Conservation (phyloP, 176 grass and related monocot species). For the Zoysia pacifica region DNA sequence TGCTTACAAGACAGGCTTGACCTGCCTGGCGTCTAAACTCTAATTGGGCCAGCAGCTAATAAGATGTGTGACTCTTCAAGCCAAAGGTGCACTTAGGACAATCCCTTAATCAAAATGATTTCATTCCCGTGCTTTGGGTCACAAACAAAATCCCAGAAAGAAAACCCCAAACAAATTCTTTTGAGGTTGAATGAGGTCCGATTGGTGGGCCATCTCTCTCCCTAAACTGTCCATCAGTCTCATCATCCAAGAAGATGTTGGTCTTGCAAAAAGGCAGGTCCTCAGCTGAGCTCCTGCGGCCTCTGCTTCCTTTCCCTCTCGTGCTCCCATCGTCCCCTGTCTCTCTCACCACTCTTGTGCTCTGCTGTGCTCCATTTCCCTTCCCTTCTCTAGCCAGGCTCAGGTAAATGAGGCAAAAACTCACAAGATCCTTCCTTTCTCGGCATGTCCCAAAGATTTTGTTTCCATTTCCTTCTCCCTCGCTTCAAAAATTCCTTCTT, state of each 20-base stretch:
- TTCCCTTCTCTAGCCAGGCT: not conserved
- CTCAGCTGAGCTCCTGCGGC: not conserved
- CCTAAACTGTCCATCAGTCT: not conserved
- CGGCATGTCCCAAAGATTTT: constrained; percentile 37
- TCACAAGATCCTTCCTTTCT: constrained; percentile 50
- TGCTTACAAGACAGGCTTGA: constrained; percentile 31
- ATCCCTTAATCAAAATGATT: no score
- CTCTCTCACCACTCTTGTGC: constrained; percentile 16
- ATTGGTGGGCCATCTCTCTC: not conserved
- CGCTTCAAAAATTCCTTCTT: not conserved
- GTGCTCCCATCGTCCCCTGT: not conserved
- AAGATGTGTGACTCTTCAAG: not conserved
- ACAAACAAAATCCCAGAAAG: not conserved
- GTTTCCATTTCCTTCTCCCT: no score
- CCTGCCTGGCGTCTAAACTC: not conserved
- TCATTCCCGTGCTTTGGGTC: not conserved
- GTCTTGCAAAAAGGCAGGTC: constrained; percentile 29
- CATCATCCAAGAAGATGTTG: not conserved
- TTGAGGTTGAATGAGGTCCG: constrained; percentile 20
- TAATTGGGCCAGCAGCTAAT: constrained; percentile 25
- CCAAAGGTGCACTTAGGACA: no score
- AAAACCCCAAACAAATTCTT: constrained; percentile 44
- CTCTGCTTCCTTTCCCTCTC: not conserved
- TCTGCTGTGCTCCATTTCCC: constrained; percentile 2
- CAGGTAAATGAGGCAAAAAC: constrained; percentile 15